Evolutionary conservation across 345 rosid genomes (phyloP).

Genomic region (Camelina laxa): DNA sequence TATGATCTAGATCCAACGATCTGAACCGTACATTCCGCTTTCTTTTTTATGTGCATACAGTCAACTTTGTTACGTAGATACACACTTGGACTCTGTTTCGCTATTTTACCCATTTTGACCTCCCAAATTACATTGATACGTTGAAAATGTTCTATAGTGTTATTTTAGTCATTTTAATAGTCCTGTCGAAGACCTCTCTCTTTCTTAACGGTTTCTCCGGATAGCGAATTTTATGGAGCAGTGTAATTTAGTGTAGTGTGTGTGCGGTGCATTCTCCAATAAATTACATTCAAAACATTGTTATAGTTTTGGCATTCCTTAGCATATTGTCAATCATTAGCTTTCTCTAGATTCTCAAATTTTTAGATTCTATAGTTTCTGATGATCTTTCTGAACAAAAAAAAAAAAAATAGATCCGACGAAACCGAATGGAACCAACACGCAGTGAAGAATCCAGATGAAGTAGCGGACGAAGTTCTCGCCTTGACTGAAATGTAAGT

Average conservation of each 20-base stretch:
- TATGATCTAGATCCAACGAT: slow-evolving; percentile 66
- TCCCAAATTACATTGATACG: background rate
- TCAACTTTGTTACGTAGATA: slow-evolving; percentile 26
- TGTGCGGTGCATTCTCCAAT: slow-evolving; percentile 25
- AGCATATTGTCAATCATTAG: slow-evolving; percentile 7
- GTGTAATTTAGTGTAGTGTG: slow-evolving; percentile 6
- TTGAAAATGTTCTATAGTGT: slow-evolving; percentile 13
- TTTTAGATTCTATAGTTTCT: background rate
- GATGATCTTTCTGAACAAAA: background rate
- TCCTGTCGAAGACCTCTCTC: slow-evolving; percentile 19
- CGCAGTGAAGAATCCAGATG: slow-evolving; percentile 79
- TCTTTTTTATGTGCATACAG: slow-evolving; percentile 36
- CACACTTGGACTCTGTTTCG: slow-evolving; percentile 41
- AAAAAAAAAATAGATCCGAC: slow-evolving; percentile 37
- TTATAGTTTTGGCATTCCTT: background rate
- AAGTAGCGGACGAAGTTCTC: slow-evolving; percentile 66
- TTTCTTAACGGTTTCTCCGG: slow-evolving; percentile 50
- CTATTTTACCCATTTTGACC: slow-evolving; percentile 36
- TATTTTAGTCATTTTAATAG: slow-evolving; percentile 4
- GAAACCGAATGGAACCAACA: slow-evolving; percentile 57
- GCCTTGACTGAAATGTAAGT: slow-evolving; percentile 70
- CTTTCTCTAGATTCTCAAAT: slow-evolving; percentile 25
- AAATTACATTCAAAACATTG: slow-evolving; percentile 1
- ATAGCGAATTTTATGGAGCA: slow-evolving; percentile 48
- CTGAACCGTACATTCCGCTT: slow-evolving; percentile 61